Evolutionary conservation across 305 asterid species (phyloP), one percentile per base, ranked within the genome.

Genomic region (Solanum chacoense): DNA sequence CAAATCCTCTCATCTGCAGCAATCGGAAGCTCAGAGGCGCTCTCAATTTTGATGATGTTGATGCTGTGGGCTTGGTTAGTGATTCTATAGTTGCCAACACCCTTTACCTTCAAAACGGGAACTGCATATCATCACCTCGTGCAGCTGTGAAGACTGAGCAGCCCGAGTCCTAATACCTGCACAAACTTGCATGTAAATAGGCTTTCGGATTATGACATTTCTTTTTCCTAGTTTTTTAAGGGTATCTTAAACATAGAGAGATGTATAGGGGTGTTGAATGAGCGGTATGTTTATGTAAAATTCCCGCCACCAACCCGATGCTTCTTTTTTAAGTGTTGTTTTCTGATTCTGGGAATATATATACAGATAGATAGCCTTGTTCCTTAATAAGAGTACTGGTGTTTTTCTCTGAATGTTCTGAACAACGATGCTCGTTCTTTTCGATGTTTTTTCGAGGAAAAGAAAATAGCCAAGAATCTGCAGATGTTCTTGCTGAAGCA

Each of bases 81-180:
- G 99, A 98, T 92, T 93, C 98, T 6, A 87, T 96, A 75, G 99
- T 96, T 28, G 98, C 98, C 50, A 94, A 93, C 87, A 92, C 93
- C 42, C 91, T 93, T 37, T 89, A 80, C 86, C 91, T 93, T 75
- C 95, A 94, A 90, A 95, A 94, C 7, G 97, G 98, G 22, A 94
- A 90, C 59, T 88, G 91, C 37, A 88, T 91, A 28, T 80, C 89
- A 55, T 80, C 89, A 37, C 83, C 93, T 1, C 67, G 63, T 67
- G 75, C 85, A 22, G 89, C 89, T 14, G 87, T 95, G 91, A 97
- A 97, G 91, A 65, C 98, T 16, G 99, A 97, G 94, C 96, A 93
- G 87, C 94, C 95, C 1, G 98, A 94, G 88, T 89, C 92, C 3
- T 95, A 93, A 90, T 75, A 73, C 31, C 38, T 65, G 11, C 7